A percentile compares a stretch with the other conserved stretches of the same genome.
Conservation (phyloP, 495 filamentous ascomycete species). For the Lasiosphaeria ovina region DNA sequence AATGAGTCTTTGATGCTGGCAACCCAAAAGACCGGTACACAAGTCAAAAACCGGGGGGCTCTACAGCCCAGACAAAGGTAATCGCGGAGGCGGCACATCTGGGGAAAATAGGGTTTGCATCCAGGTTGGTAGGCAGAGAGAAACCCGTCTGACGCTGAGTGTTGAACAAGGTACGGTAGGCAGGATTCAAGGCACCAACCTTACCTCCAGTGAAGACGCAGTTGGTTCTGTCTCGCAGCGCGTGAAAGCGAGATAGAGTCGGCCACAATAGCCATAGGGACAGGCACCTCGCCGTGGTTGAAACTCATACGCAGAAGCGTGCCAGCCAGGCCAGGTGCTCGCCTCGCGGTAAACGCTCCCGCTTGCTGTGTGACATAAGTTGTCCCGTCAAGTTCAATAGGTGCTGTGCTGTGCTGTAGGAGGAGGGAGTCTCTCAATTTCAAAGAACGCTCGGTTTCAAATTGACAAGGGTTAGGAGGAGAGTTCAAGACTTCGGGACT, state of each 20-base stretch:
- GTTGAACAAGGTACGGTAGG: no score
- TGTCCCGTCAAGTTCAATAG: no score
- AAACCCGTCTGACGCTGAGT: no score
- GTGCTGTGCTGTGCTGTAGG: background rate
- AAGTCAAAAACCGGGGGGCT: no score
- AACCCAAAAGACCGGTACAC: background rate
- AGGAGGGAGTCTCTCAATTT: slow-evolving; percentile 3
- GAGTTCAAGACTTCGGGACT: background rate
- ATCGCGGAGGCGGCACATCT: no score
- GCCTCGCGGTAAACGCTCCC: no score
- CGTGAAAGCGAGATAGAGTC: background rate
- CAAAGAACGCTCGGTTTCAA: slow-evolving; percentile 11
- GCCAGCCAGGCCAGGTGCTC: no score
- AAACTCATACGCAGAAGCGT: no score
- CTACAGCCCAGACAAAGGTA: background rate
- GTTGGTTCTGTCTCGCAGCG: background rate
- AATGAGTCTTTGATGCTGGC: background rate
- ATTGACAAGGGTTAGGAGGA: slow-evolving; percentile 16
- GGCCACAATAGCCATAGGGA: background rate
- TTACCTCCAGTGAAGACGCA: background rate
- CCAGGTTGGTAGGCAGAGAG: no score
- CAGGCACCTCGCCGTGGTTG: background rate
- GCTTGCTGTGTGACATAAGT: no score
- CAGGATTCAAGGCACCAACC: no score
- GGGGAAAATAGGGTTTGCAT: no score